Evolutionary conservation across 2,329 filamentous ascomycete genomes (phyloP), one percentile per base, ranked within the genome.

Genomic region (Fusarium sp.): DNA sequence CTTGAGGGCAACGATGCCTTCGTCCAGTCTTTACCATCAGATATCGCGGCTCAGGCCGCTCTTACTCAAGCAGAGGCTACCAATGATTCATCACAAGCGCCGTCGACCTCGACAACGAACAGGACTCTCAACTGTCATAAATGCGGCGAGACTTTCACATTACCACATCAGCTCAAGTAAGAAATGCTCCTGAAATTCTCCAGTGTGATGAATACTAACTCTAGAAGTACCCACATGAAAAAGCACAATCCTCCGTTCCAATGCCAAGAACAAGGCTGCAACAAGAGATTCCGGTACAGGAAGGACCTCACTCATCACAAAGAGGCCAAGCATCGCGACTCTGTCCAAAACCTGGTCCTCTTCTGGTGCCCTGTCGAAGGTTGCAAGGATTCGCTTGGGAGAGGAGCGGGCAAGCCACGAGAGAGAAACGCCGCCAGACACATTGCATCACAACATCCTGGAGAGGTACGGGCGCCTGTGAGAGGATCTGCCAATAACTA

Each of bases 361-460:
- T 60, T 60, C 37, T 60, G 57, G 57, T 60, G 57, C 37, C 57
- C 57, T n/a, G 37, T 45, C 18, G 37, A 60, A 41, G 57, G 57
- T 11, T 60, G 57, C 39, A 60, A 60, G 16, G 20, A 60, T 20
- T 60, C 37, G 23, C 11, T 43, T 30, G 57, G 57, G 2, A 60
- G 57, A 18, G 27, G 37, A 11, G 18, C 11, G 8, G 57, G 57
- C 11, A 60, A 60, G 6, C 57, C 57, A 30, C n/a, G 57, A 9
- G 11, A 60, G 11, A 32, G 57, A 60, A 60, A 60, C 27, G 57
- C 23, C 20, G 10, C 57, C 11, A 60, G 57, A 43, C 57, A 60
- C 25, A 60, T 60, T 23, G 6, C 23, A 20, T 32, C 57, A 43
- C 57, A 32, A n/a, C 57, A 60, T 60, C 57, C 35, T 60, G 45